A percentile compares a stretch with the other conserved stretches of the same genome.
Evolutionary conservation across 441 rosid species (phyloP).

Genomic region (Cnidoscolus chayamansa): DNA sequence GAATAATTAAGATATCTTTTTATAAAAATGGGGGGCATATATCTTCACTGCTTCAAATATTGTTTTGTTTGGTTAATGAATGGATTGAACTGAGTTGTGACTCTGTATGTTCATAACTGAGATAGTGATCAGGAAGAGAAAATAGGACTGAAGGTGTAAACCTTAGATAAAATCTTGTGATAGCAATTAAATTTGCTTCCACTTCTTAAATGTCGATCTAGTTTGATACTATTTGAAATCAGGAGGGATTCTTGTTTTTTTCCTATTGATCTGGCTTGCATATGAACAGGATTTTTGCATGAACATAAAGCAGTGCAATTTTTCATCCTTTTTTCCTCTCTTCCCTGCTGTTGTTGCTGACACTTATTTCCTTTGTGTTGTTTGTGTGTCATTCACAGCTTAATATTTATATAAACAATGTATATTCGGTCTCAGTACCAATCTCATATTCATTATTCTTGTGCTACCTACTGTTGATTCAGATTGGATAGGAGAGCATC

Average conservation of each 20-base stretch:
- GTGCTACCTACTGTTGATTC: conserved; percentile 22
- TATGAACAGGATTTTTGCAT: conserved; percentile 6
- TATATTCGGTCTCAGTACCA: neutral
- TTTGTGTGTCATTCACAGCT: neutral
- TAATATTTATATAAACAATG: neutral
- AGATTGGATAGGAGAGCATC: conserved; percentile 72
- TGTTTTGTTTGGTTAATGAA: neutral
- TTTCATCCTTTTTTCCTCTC: neutral
- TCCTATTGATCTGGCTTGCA: neutral
- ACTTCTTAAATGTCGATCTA: neutral
- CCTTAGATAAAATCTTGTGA: neutral
- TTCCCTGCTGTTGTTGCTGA: neutral
- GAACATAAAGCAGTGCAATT: neutral
- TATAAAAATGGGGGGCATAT: neutral
- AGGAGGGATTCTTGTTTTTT: neutral
- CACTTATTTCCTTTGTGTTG: neutral
- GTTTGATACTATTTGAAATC: neutral
- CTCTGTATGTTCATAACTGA: neutral
- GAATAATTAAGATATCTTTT: neutral
- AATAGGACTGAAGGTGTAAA: neutral
- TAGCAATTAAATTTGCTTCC: neutral
- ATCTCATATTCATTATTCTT: neutral
- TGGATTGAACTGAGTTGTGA: neutral
- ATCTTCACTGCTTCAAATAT: neutral
- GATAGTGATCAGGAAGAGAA: conserved; percentile 1